phyloP scores from a whole-genome alignment of 2,329 filamentous ascomycete genomes.

The Colletotrichum horii region DNA sequence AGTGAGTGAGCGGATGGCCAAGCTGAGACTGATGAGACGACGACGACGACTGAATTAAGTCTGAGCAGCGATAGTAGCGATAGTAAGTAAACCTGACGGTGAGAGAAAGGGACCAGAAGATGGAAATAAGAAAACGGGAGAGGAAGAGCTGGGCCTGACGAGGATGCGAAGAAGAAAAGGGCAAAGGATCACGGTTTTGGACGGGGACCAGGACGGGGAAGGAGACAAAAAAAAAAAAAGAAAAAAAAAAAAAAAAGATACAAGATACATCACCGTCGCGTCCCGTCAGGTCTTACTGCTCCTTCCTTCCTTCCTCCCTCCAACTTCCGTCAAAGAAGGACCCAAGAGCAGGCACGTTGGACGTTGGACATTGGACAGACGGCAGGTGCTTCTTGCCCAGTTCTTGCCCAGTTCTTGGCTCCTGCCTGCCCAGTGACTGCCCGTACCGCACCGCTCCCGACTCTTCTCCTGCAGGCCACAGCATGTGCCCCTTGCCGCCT shows the following conservation, averaged over 20 bases:
- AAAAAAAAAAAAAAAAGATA: not conserved
- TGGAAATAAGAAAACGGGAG: not conserved
- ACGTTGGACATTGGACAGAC: not conserved
- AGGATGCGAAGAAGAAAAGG: not conserved
- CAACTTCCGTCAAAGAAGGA: not conserved
- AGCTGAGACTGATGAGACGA: not conserved
- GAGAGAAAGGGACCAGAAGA: not conserved
- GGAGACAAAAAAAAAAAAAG: too few species aligned
- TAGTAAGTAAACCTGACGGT: not conserved
- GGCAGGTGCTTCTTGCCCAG: not conserved
- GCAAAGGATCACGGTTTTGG: not conserved
- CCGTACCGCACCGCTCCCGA: not conserved
- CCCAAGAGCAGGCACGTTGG: not conserved
- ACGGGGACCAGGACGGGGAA: not conserved
- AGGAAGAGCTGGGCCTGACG: not conserved
- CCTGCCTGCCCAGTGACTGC: not conserved
- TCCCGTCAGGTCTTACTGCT: not conserved
- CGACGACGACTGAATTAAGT: not conserved
- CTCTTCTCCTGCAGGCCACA: not conserved
- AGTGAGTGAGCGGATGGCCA: not conserved
- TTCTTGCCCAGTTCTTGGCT: not conserved
- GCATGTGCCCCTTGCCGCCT: conserved; percentile 2
- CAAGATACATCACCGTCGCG: not conserved
- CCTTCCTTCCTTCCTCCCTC: not conserved
- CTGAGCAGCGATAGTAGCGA: not conserved